Percentiles rank a stretch among this genome's conserved stretches.
phyloP scores from a whole-genome alignment of 1,139 yeast species.

The Pichia sp. region DNA sequence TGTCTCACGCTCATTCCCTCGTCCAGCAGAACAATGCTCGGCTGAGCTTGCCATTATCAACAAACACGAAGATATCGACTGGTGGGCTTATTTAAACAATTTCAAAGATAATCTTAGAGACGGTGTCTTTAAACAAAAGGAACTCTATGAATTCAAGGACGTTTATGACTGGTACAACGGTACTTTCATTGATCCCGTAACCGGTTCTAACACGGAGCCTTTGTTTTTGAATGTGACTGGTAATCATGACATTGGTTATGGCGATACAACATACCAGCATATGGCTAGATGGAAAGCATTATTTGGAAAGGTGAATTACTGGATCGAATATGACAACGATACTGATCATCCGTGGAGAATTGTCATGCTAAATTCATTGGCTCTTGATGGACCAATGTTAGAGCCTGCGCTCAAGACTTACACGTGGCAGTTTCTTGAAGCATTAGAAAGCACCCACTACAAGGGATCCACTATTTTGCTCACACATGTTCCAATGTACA shows the following conservation, averaged over 20 bases:
- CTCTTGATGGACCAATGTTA: conserved; percentile 86
- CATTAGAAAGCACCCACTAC: conserved; percentile 50
- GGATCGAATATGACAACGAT: conserved; percentile 61
- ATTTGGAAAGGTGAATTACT: conserved; percentile 83
- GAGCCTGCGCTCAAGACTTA: conserved; percentile 63
- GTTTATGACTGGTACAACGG: conserved; percentile 61
- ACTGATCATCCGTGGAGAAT: conserved; percentile 72
- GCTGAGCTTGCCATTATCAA: conserved; percentile 45
- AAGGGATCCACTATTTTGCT: conserved; percentile 76
- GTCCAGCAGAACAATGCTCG: conserved; percentile 46
- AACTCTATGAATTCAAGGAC: conserved; percentile 49
- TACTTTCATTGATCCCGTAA: conserved; percentile 25
- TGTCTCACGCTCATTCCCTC: conserved; percentile 58
- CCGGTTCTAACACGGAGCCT: conserved; percentile 37
- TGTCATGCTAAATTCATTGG: conserved; percentile 77
- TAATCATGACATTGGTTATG: conserved; percentile 95
- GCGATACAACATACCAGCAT: conserved; percentile 91
- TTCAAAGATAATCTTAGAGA: conserved; percentile 40
- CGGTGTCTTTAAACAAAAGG: conserved; percentile 35
- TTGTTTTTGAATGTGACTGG: conserved; percentile 81
- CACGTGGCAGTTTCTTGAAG: conserved; percentile 69
- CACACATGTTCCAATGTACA: conserved; percentile 87
- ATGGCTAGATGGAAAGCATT: conserved; percentile 68
- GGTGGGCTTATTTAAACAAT: conserved; percentile 44
- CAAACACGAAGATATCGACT: conserved; percentile 49